Base-by-base conservation (phyloP, 768 basidiomycete species). In the Tricholoma saponaceum region DNA sequence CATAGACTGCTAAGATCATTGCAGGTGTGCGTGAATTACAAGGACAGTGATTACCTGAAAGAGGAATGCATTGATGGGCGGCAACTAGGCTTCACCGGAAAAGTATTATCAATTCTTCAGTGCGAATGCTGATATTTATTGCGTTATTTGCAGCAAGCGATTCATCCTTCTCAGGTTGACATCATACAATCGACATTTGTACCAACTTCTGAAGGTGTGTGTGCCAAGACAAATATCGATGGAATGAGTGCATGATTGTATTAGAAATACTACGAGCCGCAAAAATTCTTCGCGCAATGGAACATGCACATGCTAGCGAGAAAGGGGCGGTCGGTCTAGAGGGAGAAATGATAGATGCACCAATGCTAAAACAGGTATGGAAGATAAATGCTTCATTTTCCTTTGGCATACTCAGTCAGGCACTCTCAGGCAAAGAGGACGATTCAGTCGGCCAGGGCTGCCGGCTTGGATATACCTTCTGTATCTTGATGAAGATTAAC, bases 11-110 rank as follows among this genome's bases (percentile, higher is more conserved):
- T 10, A 16, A 2, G 54, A 35, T 26, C 44, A 25, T 37, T 23
- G 9, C 56, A 92, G 90, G 92, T 95, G 8, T 95, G 92, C 64
- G 85, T 95, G 33, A 86, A 95, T 66, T 95, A 94, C 73, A 89
- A 87, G 64, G 85, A 95, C 65, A 64, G 74, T 9, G 76, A 79
- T 14, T 82, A 82, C 58, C 74, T 97, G 28, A 71, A 73, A 61
- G 84, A 88, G 0, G 95, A 97, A 69, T 89, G 87, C 52, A 68
- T 78, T 50, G 94, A 97, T 62, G 95, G 91, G 0, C 71, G 88
- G 49, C 74, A 84, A 55, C 73, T 97, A 13, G 95, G 95, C 0
- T 98, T 94, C 66, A 89, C 86, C n/a, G 95, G 94, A 46, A 97
- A 97, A 82, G 93, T 85, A 50, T 2, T 18, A 51, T 49, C 33